phyloP scores from a whole-genome alignment of 2,329 filamentous ascomycete genomes.

The Aquanectria penicillioides region DNA sequence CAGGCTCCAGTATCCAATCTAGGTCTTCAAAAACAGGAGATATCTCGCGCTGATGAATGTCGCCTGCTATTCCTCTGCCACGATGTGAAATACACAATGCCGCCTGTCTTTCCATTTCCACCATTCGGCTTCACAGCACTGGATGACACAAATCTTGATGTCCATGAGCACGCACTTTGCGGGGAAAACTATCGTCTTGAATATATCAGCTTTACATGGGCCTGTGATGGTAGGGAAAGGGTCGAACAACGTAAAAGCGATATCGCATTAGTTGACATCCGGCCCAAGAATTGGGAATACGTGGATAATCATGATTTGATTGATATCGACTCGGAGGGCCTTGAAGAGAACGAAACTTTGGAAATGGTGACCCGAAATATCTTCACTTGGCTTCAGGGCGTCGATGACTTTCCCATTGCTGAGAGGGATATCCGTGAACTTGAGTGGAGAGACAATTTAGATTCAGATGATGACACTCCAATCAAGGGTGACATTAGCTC shows the following conservation, averaged over 20 bases:
- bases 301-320: background rate
- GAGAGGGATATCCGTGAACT: constrained; percentile 42
- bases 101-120: constrained; percentile 30
- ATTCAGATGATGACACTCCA: constrained; percentile 31
- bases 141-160: constrained; percentile 29
- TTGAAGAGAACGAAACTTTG: constrained; percentile 23
- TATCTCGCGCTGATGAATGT: constrained; percentile 34
- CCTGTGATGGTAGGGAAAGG: background rate
- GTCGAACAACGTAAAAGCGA: background rate
- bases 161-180: constrained; percentile 25
- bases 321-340: constrained; percentile 9
- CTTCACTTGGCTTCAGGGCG: constrained; percentile 42
- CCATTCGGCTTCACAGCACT: constrained; percentile 29
- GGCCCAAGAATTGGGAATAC: background rate
- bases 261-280: fast-evolving
- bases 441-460: constrained; percentile 43
- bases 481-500: constrained; percentile 23
- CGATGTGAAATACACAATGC: constrained; percentile 7
- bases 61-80: constrained; percentile 31
- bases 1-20: constrained; percentile 12
- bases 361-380: constrained; percentile 43
- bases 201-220: constrained; percentile 16
- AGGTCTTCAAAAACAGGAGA: background rate
- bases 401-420: constrained; percentile 41
- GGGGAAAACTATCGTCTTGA: constrained; percentile 4